Evolutionary conservation across 208 protist genomes (phyloP).

Genomic region (Crithidia sp.): DNA sequence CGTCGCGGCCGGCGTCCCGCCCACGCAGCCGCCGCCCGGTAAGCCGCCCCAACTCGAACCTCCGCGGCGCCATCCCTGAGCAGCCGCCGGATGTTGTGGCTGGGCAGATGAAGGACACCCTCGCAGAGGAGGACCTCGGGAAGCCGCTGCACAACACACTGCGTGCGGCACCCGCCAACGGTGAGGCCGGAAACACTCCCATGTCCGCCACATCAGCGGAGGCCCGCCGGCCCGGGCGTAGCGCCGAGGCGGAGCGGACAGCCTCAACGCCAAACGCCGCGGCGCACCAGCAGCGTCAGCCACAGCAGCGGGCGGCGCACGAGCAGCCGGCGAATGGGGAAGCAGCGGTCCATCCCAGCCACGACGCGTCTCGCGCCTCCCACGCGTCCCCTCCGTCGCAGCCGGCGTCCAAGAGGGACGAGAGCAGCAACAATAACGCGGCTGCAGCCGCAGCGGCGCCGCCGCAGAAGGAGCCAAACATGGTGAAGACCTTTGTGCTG

Average conservation of each 20-base stretch:
- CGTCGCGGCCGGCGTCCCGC: constrained; percentile 40
- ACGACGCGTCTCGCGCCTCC: constrained; percentile 3
- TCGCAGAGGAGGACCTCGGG: constrained; percentile 37
- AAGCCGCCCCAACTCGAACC: constrained; percentile 40
- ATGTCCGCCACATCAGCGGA: not conserved
- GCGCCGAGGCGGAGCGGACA: not conserved
- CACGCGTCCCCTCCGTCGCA: not conserved
- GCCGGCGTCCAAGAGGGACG: constrained; percentile 9
- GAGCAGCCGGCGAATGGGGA: not conserved
- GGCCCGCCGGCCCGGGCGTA: not conserved
- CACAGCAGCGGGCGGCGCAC: not conserved
- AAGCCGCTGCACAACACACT: constrained; percentile 2
- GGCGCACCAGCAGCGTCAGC: not conserved
- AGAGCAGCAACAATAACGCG: not conserved
- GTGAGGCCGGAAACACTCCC: no score
- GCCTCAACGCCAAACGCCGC: not conserved
- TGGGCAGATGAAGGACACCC: constrained; percentile 50
- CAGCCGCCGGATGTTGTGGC: constrained; percentile 68
- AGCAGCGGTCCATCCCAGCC: not conserved
- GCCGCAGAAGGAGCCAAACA: constrained; percentile 35
- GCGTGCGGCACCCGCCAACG: not conserved
- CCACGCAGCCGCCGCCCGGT: constrained; percentile 49
- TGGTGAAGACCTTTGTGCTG: constrained; percentile 67
- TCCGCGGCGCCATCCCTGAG: constrained; percentile 64
- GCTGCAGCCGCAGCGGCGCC: constrained; percentile 5